Evolutionary conservation across 148 eudicot genomes (phyloP).

Genomic region (Vaccinium corymbosum): DNA sequence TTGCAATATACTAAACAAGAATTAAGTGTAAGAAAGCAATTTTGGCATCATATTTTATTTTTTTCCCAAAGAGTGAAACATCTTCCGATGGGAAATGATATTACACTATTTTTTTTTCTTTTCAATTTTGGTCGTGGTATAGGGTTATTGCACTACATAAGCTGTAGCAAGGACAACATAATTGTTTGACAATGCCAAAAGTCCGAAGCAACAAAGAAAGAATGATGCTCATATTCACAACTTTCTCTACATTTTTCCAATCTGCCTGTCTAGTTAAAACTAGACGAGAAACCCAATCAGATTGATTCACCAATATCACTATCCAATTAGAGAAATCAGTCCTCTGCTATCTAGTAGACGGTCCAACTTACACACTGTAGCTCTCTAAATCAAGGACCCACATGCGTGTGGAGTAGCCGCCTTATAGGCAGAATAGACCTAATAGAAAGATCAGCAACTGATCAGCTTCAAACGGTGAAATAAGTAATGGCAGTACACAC

Average conservation of each 20-base stretch:
- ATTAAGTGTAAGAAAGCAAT: conserved; percentile 9
- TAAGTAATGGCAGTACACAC: neutral
- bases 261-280: neutral
- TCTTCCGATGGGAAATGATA: neutral
- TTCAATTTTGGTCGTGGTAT: neutral
- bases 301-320: neutral
- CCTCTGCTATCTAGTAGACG: neutral
- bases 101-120: neutral
- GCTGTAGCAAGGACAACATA: neutral
- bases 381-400: neutral
- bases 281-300: neutral
- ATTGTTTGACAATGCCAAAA: neutral
- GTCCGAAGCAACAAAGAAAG: neutral
- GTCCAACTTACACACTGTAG: neutral
- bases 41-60: neutral
- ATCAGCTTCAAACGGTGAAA: neutral
- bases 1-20: neutral
- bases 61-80: neutral
- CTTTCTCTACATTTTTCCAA: neutral
- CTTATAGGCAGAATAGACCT: neutral
- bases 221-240: neutral
- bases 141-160: neutral
- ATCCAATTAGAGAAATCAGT: neutral
- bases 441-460: neutral
- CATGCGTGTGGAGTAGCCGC: neutral